Base-by-base conservation (phyloP, 192 early-diverging fungal genomes). In the Backusella parvicylindrica region DNA sequence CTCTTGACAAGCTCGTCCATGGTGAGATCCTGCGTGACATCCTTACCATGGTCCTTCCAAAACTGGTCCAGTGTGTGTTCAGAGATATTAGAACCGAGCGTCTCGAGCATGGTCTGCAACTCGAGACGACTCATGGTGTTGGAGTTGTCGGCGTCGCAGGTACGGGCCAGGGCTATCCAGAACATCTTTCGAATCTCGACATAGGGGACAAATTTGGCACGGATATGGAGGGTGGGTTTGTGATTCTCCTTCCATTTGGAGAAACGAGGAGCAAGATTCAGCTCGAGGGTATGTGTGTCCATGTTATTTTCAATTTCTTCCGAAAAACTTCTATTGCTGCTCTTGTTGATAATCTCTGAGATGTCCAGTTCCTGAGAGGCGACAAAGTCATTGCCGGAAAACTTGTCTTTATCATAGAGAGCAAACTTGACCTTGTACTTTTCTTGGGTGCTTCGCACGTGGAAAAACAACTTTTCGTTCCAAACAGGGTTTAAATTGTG, bases 381-480 rank as follows among this genome's bases (percentile, higher is more conserved):
- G 13, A 95, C 84, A 41, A 83, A 81, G 71, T 94, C 89, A 68
- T 93, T 94, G 11, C 83, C 86, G 21, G 84, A 85, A 60, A 93
- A 76, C 71, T 90, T 92, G 65, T 94, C 92, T 84, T 89, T 89
- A 70, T 95, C 93, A 64, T 93, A 93, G 2, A 95, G 72, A 2
- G 89, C 82, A 41, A 91, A 89, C 68, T 86, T 87, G 43, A 89
- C 64, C 5, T 72, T 66, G 74, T 81, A 89, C 9, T 82, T 63
- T 11, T 69, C 70, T 65, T 90, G 85, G 15, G 75, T 70, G 1
- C 77, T 70, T 15, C 81, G 81, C 32, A 91, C 84, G 32, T 79
- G 84, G 49, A 92, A 88, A 75, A 87, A 89, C 36, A 92, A 81
- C 47, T 88, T 90, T 75, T 92, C 92, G 43, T 92, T 88, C 94